Percentiles rank a stretch among this genome's conserved stretches.
These are phyloP conservation scores for Gracilaria caudata DNA, from an alignment of 23 red algal genomes.

Conservation along the genomic window DNA sequence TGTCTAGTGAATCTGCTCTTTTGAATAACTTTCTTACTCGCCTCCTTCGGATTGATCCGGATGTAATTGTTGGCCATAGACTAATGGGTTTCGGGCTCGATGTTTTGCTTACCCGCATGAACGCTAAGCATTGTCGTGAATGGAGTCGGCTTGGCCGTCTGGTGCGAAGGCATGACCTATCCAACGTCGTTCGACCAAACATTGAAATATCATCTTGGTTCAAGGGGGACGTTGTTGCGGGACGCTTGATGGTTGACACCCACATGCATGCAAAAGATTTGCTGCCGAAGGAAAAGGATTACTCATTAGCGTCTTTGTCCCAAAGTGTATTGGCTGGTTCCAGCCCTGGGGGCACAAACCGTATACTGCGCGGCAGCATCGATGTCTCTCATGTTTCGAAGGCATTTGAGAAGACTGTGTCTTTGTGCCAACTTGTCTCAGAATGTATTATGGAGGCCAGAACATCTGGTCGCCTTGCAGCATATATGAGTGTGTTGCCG, in stretches of 20 bases:
- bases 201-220: slow-evolving; percentile 61
- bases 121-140: slow-evolving; percentile 59
- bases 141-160: slow-evolving; percentile 93
- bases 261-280: slow-evolving; percentile 73
- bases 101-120: slow-evolving; percentile 81
- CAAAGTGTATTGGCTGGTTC: slow-evolving; percentile 20
- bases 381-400: slow-evolving; percentile 49
- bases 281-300: slow-evolving; percentile 82
- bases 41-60: slow-evolving; percentile 81
- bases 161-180: slow-evolving; percentile 67
- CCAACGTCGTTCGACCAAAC: slow-evolving; percentile 48
- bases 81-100: slow-evolving; percentile 77
- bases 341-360: neutral
- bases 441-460: slow-evolving; percentile 66
- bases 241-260: slow-evolving; percentile 89
- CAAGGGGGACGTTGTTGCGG: slow-evolving; percentile 78
- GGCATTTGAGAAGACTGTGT: slow-evolving; percentile 50
- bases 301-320: slow-evolving; percentile 66
- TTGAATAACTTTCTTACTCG: slow-evolving; percentile 78
- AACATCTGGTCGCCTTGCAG: slow-evolving; percentile 65
- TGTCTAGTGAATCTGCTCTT: slow-evolving; percentile 81
- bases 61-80: slow-evolving; percentile 87
- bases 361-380: slow-evolving; percentile 28
- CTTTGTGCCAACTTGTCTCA: slow-evolving; percentile 46
- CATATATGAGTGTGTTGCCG: slow-evolving; percentile 75